Evolutionary conservation across 768 basidiomycete species (phyloP).

Genomic region (Termitomyces sp.): DNA sequence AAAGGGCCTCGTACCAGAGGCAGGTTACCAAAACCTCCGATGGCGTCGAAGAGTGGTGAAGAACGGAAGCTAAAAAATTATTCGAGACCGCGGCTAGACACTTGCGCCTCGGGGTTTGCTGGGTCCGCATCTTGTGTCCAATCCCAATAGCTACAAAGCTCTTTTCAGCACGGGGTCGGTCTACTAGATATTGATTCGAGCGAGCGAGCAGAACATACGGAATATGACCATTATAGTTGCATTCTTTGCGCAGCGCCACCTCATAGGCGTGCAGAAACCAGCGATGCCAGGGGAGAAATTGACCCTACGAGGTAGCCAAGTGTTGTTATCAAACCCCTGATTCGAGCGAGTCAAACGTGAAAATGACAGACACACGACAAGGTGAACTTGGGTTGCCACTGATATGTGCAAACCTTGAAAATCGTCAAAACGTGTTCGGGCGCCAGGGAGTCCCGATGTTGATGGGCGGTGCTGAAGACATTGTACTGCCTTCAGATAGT

Average conservation of each 20-base stretch:
- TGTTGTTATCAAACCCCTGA: no score
- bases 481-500: constrained; percentile 9
- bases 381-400: constrained; percentile 3
- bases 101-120: constrained; percentile 19
- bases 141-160: constrained; percentile 35
- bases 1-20: constrained; percentile 29
- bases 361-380: constrained; percentile 5
- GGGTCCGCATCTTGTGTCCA: constrained; percentile 36
- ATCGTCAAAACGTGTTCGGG: constrained; percentile 11
- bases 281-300: constrained; percentile 33
- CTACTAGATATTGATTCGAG: background rate
- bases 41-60: constrained; percentile 35
- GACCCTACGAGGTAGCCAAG: constrained; percentile 19
- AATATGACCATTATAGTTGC: constrained; percentile 24
- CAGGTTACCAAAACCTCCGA: constrained; percentile 37
- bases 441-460: background rate
- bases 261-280: constrained; percentile 25
- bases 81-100: no score
- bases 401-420: constrained; percentile 12
- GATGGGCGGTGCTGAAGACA: constrained; percentile 4
- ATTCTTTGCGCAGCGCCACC: constrained; percentile 24
- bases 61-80: constrained; percentile 30
- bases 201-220: constrained; percentile 20
- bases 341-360: no score
- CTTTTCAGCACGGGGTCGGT: background rate